Base-by-base conservation (phyloP, 1,284 basidiomycete genomes). In the Ustilago esculenta region DNA sequence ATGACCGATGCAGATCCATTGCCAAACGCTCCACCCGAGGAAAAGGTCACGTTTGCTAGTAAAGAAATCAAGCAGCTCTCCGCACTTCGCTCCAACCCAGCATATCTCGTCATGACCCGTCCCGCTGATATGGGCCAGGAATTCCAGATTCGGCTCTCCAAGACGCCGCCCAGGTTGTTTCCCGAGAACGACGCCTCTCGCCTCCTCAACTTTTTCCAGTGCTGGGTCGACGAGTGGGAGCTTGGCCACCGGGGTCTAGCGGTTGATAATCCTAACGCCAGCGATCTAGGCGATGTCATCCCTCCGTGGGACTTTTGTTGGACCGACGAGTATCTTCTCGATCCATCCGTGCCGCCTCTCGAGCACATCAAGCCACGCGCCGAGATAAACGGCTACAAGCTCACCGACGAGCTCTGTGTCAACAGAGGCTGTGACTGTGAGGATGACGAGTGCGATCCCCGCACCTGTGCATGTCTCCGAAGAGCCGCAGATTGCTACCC, bases 221-320 rank as follows among this genome's bases (percentile, higher is more conserved):
- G 51, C 27, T 74, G 63, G 42, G 56, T 73, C 10, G 34, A 59
- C 12, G 59, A 73, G 23, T 40, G 50, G 42, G 72, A 74, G 41
- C 14, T 35, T 32, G 42, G 61, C 17, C 42, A 43, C 18, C 21
- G 34, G 5, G 64, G 59, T 1, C 35, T 77, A 11, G 48, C 40
- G 8, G 33, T 75, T 20, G 18, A 29, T n/a, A 70, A 72, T 20
- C 14, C 7, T 1, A 8, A 25, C 23, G 25, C 37, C 4, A 18
- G 30, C 8, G 45, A 51, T 9, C 33, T 68, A 10, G 36, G 43
- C 37, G 69, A 78, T 15, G 66, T 56, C n/a, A 49, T 66, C 17
- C 76, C 76, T 15, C 68, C 75, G 1, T 71, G 49, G 56, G 67
- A 78, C 40, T 78, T 75, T 39, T 43, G 24, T 17, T 77, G 60